Evolutionary conservation across 2,329 filamentous ascomycete species (phyloP), one percentile per base, ranked within the genome.

Genomic region (Colletotrichum eleusines): DNA sequence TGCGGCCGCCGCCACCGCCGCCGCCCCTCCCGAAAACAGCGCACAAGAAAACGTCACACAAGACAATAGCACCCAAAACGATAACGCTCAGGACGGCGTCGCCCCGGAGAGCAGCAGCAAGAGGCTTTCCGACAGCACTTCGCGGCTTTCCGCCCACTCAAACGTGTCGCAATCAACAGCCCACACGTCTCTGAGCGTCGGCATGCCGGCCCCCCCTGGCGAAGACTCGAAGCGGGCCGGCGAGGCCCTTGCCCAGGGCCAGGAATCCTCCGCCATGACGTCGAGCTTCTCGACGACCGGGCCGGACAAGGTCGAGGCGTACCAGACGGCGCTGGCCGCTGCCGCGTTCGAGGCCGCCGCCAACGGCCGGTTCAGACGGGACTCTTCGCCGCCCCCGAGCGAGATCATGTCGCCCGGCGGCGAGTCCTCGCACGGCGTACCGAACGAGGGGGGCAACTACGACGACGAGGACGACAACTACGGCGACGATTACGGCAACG

Each of bases 241-340:
- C 57, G 72, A 72, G 8, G 12, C n/a, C 16, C 18, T 64, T 2
- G 74, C 67, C 26, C 60, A 59, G 1, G 61, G 67, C 9, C 64
- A 76, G 57, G 74, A 73, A 12, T 66, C 73, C n/a, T 64, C 74
- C 11, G 73, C 73, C 6, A 73, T 74, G 44, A 64, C 72, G 38
- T 53, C 63, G 14, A 71, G 65, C 11, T 72, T 73, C 14, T 57
- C 63, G 5, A 50, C 65, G 48, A 50, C 58, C 14, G 74, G 75
- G 16, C 72, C 74, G 75, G 76, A 75, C 62, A 78, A 76, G 35
- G 81, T 84, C 67, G 89, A 90, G 51, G 91, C 89, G 1, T 95
- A 98, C 76, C 94, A 97, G 77, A 92, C 92, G 63, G 94, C 94
- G 1, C 85, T 98, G 5, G 94, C 94, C 1, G 91, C 92, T 57